These are phyloP conservation scores for Venturia carpophila DNA, from an alignment of 2,329 filamentous ascomycete species.

Conservation along the genomic window DNA sequence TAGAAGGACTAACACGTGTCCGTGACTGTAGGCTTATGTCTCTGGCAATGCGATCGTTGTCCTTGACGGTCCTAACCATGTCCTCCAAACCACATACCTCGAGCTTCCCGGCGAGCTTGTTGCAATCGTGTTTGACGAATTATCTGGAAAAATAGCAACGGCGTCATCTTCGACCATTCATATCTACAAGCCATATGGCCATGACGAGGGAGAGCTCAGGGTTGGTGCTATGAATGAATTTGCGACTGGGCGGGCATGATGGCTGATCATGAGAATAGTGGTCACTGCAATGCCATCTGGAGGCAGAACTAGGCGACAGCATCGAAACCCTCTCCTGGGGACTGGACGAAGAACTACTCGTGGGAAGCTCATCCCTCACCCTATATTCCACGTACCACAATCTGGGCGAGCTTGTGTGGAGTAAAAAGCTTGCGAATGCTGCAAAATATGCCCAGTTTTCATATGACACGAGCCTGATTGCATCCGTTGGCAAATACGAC, in stretches of 20 bases:
- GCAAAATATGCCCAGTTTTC: slow-evolving; percentile 71
- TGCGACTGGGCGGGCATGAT: neutral
- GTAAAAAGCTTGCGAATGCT: slow-evolving; percentile 62
- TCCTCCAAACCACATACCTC: slow-evolving; percentile 87
- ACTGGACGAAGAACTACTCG: slow-evolving; percentile 71
- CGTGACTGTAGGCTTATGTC: slow-evolving; percentile 62
- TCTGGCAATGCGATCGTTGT: slow-evolving; percentile 83
- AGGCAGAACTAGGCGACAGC: slow-evolving; percentile 38
- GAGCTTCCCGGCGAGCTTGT: slow-evolving; percentile 62
- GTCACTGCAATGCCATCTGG: slow-evolving; percentile 55
- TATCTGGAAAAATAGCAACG: slow-evolving; percentile 75
- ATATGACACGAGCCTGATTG: slow-evolving; percentile 79
- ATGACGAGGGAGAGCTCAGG: slow-evolving; percentile 64
- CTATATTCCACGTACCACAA: slow-evolving; percentile 55
- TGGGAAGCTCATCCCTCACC: slow-evolving; percentile 61
- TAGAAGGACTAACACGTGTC: slow-evolving; percentile 13
- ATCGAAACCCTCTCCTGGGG: slow-evolving; percentile 76
- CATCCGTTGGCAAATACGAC: slow-evolving; percentile 70
- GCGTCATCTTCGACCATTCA: slow-evolving; percentile 60
- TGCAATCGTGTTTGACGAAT: slow-evolving; percentile 73
- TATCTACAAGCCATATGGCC: slow-evolving; percentile 68
- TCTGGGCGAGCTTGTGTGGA: slow-evolving; percentile 59
- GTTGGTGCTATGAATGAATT: slow-evolving; percentile 38
- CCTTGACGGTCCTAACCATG: slow-evolving; percentile 61
- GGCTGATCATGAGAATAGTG: slow-evolving; percentile 37